phyloP scores from a whole-genome alignment of 1,284 basidiomycete species.

The Naganishia sp. region DNA sequence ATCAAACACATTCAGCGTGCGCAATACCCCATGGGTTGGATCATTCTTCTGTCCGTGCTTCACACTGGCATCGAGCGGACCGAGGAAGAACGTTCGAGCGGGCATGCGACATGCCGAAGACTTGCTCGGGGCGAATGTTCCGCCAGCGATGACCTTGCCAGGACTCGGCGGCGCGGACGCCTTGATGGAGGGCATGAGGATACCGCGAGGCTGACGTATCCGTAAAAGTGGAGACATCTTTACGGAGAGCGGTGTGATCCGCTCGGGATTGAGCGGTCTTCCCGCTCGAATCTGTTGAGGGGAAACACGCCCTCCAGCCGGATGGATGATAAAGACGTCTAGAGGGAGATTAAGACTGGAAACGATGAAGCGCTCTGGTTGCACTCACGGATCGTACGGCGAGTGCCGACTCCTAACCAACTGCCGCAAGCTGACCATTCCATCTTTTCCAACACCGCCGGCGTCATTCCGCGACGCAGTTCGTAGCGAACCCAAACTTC shows the following conservation, averaged over 20 bases:
- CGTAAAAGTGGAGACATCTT: constrained; percentile 8
- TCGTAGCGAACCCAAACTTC: constrained; percentile 33
- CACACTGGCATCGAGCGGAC: background rate
- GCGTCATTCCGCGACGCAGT: constrained; percentile 29
- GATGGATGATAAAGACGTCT: constrained; percentile 30
- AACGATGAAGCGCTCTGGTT: background rate
- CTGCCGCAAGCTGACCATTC: constrained; percentile 22
- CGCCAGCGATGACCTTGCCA: background rate
- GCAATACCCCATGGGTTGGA: background rate
- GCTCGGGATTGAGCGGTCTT: constrained; percentile 2
- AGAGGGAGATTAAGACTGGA: background rate
- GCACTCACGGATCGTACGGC: constrained; percentile 33
- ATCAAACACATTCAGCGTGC: constrained; percentile 17
- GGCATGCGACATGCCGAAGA: constrained; percentile 6
- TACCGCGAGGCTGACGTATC: constrained; percentile 18
- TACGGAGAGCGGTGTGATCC: background rate
- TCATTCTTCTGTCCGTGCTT: background rate
- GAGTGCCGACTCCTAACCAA: constrained; percentile 25
- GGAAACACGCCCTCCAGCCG: constrained; percentile 14
- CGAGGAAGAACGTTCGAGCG: constrained; percentile 7
- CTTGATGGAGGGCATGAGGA: background rate
- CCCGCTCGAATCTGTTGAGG: constrained; percentile 1
- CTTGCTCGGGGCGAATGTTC: background rate
- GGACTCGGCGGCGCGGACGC: constrained; percentile 19
- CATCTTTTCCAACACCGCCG: constrained; percentile 25